Percentiles rank a stretch among this genome's conserved stretches.
Conservation (phyloP, 1,284 basidiomycete species). For the Cryptococcus sp. region DNA sequence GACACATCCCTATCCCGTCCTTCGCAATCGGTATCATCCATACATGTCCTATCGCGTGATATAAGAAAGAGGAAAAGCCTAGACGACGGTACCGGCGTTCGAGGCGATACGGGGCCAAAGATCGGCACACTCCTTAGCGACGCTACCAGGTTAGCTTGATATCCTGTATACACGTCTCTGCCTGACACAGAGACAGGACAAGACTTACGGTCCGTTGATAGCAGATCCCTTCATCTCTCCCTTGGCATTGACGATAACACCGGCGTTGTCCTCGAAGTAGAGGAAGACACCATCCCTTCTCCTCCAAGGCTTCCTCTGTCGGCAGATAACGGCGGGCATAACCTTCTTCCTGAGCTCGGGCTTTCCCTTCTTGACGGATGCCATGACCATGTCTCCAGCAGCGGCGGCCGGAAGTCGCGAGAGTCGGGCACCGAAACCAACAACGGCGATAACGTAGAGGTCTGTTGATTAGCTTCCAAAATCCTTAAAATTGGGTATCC, state of each 20-base stretch:
- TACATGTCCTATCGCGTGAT: background rate
- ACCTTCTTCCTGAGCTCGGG: slow-evolving; percentile 99
- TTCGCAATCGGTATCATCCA: background rate
- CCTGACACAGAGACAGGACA: background rate
- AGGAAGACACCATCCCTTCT: slow-evolving; percentile 97
- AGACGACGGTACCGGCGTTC: slow-evolving; percentile 96
- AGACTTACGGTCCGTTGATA: slow-evolving; percentile 78
- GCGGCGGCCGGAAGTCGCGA: slow-evolving; percentile 97
- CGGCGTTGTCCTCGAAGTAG: slow-evolving; percentile 96
- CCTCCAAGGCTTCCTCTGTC: slow-evolving; percentile 98
- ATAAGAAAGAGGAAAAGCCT: slow-evolving; percentile 15
- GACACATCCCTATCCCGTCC: background rate
- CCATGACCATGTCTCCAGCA: slow-evolving; percentile 98
- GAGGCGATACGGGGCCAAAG: slow-evolving; percentile 99
- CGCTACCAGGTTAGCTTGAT: slow-evolving; percentile 19
- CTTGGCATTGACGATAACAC: slow-evolving; percentile 94
- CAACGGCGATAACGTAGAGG: slow-evolving; percentile 51
- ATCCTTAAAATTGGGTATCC: background rate
- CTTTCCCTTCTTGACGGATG: slow-evolving; percentile 99
- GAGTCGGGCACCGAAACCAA: slow-evolving; percentile 87
- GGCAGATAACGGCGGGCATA: slow-evolving; percentile 95
- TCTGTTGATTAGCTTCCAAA: slow-evolving; percentile 15
- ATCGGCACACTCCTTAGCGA: slow-evolving; percentile 64
- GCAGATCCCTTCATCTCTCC: slow-evolving; percentile 99
- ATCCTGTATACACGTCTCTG: too few relatives aligned